These are phyloP conservation scores for Saussurea involucrata DNA, from an alignment of 129 eudicot species.

Conservation along the genomic window DNA sequence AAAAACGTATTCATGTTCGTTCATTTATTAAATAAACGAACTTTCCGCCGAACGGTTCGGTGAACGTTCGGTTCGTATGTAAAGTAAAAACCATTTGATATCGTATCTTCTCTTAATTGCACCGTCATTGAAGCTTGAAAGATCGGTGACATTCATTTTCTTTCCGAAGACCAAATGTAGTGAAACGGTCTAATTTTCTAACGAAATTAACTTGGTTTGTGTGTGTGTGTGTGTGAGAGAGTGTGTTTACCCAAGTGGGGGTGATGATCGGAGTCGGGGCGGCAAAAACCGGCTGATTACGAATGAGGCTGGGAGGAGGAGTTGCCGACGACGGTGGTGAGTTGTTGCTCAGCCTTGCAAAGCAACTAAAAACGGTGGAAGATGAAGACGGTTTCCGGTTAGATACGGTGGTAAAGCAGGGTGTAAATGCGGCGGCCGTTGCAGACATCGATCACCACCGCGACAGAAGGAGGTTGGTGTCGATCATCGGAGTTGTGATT, in stretches of 20 bases:
- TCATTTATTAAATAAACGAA: too few relatives aligned
- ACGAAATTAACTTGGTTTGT: background rate
- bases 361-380: constrained; percentile 31
- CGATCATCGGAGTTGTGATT: background rate
- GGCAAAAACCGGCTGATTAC: constrained; percentile 82
- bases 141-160: background rate
- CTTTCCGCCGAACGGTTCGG: too few relatives aligned
- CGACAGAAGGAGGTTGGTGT: constrained; percentile 4
- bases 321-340: constrained; percentile 23
- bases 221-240: background rate
- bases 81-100: too few relatives aligned
- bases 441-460: constrained; percentile 54
- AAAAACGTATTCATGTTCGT: too few relatives aligned
- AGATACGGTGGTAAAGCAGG: constrained; percentile 34
- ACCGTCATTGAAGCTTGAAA: background rate
- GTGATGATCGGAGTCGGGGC: constrained; percentile 84
- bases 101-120: background rate
- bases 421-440: constrained; percentile 29
- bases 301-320: constrained; percentile 58
- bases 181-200: background rate
- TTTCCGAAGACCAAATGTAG: too few relatives aligned
- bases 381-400: constrained; percentile 27
- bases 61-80: too few relatives aligned
- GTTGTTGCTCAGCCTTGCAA: constrained; percentile 44
- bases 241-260: constrained; percentile 60